Evolutionary conservation across 129 eudicot genomes (phyloP).

Genomic region (Deinandra increscens): DNA sequence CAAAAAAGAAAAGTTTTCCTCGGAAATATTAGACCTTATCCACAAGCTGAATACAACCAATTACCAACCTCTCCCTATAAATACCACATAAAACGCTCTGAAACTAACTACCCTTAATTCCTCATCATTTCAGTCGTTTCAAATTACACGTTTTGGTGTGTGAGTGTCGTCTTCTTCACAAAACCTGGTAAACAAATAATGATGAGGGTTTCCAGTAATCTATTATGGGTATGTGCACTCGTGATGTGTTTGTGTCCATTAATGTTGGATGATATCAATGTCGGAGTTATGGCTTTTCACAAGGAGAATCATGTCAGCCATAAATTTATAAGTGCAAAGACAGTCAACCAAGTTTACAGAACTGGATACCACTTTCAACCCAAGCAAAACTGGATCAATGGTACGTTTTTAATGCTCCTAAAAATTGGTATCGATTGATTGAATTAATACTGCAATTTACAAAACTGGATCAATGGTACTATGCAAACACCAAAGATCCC

Average conservation of each 20-base stretch:
- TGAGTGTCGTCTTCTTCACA: too few relatives aligned
- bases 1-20: background rate
- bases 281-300: slow-evolving; percentile 55
- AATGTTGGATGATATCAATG: slow-evolving; percentile 20
- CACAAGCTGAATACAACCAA: background rate
- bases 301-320: slow-evolving; percentile 21
- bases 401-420: slow-evolving; percentile 27
- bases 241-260: slow-evolving; percentile 12
- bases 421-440: too few relatives aligned
- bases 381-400: slow-evolving; percentile 72
- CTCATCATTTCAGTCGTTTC: background rate
- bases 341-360: slow-evolving; percentile 36
- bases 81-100: too few relatives aligned
- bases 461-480: too few relatives aligned
- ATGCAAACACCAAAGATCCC: too few relatives aligned
- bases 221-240: background rate
- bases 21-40: background rate
- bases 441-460: too few relatives aligned
- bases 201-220: background rate
- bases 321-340: too few relatives aligned
- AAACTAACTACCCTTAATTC: background rate
- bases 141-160: background rate
- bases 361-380: slow-evolving; percentile 88
- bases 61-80: background rate
- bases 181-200: too few relatives aligned